Base-by-base conservation (phyloP, 257 asterid species). In the Knoxia roxburghii region DNA sequence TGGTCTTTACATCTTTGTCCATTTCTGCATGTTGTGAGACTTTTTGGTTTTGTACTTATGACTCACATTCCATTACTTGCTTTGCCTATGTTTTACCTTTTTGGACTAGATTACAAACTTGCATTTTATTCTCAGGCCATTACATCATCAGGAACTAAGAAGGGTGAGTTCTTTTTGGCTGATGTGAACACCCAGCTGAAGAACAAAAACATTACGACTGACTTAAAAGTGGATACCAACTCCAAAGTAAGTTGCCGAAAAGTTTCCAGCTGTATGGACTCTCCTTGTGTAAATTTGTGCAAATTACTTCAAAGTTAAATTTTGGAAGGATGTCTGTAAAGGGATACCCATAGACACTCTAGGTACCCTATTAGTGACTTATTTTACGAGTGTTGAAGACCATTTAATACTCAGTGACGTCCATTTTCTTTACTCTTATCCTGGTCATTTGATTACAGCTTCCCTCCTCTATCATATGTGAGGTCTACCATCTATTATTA, bases 191-290 rank as follows among this genome's bases (percentile, higher is more conserved):
- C 92, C 61, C 85, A 83, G 83, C 72, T 86, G 78, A 86, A 72
- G 82, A 89, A 85, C 86, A 83, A 85, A 76, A 89, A 86, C 79
- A 77, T 89, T 78, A 89, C 96, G 8, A 82, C 95, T 43, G 95
- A 89, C 49, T 66, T 89, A 40, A 86, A 86, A 86, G 90, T 89
- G 65, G 96, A 89, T 73, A 83, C 95, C 53, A 72, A 72, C 67
- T 86, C 95, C 69, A 86, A 79, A 62, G 95, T 86, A 65, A 77
- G 96, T 79, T 60, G 30, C 50, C 21, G 15, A 43, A 45, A 33
- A 46, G 61, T 24, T 20, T 35, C 43, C 33, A 2, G 43, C 52
- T 29, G 29, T 37, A n/a, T 60, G 46, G 48, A 60, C 13, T 50
- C 26, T 60, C 20, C 49, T 35, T 21, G 13, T 50, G 56, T n/a